Conservation (phyloP, 257 asterid genomes). For the Cordia subcordata region DNA sequence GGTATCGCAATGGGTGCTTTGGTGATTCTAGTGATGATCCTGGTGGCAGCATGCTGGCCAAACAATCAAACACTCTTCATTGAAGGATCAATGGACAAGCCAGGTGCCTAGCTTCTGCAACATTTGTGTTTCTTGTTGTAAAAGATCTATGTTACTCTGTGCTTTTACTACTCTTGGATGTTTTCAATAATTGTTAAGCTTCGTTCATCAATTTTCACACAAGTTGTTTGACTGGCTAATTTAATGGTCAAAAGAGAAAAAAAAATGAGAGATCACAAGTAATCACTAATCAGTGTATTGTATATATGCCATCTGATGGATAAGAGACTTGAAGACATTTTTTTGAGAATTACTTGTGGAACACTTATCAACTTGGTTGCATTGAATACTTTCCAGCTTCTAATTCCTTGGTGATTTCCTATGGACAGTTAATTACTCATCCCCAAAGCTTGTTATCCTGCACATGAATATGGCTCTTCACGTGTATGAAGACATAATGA, state of each 20-base stretch:
- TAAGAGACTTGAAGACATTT: too few species aligned
- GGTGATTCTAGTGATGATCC: slow-evolving; percentile 74
- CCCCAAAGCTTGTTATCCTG: slow-evolving; percentile 89
- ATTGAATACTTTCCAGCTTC: not conserved
- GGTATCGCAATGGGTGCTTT: slow-evolving; percentile 89
- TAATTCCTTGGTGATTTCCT: not conserved
- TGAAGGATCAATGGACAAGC: slow-evolving; percentile 69
- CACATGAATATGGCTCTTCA: slow-evolving; percentile 99
- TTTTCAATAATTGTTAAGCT: too few species aligned
- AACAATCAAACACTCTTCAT: slow-evolving; percentile 50
- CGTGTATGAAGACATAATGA: slow-evolving; percentile 90
- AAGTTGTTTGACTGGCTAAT: too few species aligned
- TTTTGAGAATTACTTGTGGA: too few species aligned
- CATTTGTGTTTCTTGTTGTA: not conserved
- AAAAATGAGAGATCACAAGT: too few species aligned
- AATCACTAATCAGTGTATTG: too few species aligned
- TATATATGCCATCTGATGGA: too few species aligned
- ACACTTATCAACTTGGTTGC: not conserved
- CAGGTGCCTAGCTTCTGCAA: slow-evolving; percentile 42
- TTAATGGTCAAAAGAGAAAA: too few species aligned
- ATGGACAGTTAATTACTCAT: slow-evolving; percentile 52
- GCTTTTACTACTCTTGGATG: not conserved
- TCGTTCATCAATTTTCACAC: too few species aligned
- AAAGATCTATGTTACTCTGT: too few species aligned
- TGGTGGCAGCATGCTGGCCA: slow-evolving; percentile 78